A percentile compares a stretch with the other conserved stretches of the same genome.
Conservation (phyloP, 177 flowering plant genomes). For the Vitis hybrid region DNA sequence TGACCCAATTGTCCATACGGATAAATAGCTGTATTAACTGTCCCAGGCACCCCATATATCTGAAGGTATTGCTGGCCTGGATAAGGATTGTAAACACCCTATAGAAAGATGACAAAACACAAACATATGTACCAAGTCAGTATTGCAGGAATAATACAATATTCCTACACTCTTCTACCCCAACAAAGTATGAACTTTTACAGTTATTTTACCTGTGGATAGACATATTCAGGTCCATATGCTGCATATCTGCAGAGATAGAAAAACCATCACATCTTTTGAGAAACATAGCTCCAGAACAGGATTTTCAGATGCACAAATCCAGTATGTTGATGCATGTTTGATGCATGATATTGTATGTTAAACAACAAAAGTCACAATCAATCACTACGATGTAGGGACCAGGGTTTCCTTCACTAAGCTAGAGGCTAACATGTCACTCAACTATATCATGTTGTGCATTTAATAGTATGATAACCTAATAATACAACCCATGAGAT, state of each 20-base stretch:
- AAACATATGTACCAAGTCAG: constrained; percentile 3
- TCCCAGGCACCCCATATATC: constrained; percentile 81
- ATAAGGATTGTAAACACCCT: constrained; percentile 87
- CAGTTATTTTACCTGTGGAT: constrained; percentile 62
- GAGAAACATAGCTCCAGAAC: constrained; percentile 8
- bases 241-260: constrained; percentile 65
- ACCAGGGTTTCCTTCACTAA: neutral
- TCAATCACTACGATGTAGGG: neutral
- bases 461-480: constrained; percentile 2
- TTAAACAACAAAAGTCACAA: neutral
- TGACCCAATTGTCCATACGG: constrained; percentile 79
- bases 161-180: neutral
- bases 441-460: neutral
- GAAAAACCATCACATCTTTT: constrained; percentile 19
- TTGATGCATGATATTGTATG: neutral
- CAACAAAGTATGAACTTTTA: neutral
- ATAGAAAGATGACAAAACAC: constrained; percentile 17
- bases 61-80: constrained; percentile 86
- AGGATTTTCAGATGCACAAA: neutral
- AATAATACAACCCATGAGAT: neutral
- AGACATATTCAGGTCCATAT: constrained; percentile 81
- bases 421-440: constrained; percentile 3
- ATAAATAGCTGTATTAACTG: constrained; percentile 63
- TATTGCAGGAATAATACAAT: neutral
- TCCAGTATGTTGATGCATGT: too few relatives aligned